These are phyloP conservation scores for Breviolum minutum DNA, from an alignment of 73 alveolate genomes.

Conservation along the genomic window DNA sequence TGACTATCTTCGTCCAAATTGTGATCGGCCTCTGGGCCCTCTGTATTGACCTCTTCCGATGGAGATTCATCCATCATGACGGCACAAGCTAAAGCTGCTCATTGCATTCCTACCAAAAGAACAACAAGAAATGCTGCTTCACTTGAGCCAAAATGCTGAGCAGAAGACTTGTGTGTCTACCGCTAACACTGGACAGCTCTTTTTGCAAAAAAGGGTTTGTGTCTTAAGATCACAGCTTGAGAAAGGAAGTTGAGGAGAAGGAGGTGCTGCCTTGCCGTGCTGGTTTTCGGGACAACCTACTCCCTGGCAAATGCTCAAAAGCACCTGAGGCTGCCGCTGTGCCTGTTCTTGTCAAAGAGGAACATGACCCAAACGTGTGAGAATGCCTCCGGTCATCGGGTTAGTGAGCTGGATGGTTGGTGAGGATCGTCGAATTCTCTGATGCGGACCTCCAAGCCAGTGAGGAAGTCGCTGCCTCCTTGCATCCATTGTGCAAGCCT, in stretches of 20 bases:
- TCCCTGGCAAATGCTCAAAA: not conserved
- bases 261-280: constrained; percentile 31
- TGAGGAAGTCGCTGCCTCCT: constrained; percentile 59
- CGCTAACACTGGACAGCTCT: not conserved
- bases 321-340: constrained; percentile 40
- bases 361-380: constrained; percentile 87
- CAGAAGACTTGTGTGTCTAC: not conserved
- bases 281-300: not conserved
- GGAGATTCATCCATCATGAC: constrained; percentile 12
- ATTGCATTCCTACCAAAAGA: not conserved
- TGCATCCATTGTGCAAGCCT: constrained; percentile 86
- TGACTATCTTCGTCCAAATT: constrained; percentile 10
- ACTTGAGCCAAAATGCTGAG: constrained; percentile 19
- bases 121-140: not conserved
- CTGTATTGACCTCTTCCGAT: not conserved
- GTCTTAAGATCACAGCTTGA: constrained; percentile 24
- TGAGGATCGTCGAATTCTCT: not conserved
- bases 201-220: not conserved
- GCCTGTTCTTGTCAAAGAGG: constrained; percentile 87
- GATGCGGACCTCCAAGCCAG: constrained; percentile 40
- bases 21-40: constrained; percentile 2
- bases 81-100: no score
- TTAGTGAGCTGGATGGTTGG: not conserved
- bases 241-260: constrained; percentile 48
- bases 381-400: constrained; percentile 33